Evolutionary conservation across 148 eudicot genomes (phyloP).

Genomic region (Camellia granthamiana): DNA sequence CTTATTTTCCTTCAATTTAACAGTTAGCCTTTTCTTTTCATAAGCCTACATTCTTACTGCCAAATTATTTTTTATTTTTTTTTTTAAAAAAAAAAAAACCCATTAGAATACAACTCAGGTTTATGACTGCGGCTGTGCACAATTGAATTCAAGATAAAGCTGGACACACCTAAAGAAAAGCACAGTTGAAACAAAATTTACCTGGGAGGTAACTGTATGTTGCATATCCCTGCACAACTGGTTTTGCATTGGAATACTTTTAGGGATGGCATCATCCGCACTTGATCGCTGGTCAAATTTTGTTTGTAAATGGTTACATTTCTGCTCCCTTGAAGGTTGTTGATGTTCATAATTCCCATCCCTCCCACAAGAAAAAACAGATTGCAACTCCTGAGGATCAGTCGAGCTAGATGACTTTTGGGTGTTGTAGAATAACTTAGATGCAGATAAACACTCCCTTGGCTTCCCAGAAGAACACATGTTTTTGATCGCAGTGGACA

Average conservation of each 20-base stretch:
- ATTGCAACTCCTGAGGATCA: slow-evolving; percentile 9
- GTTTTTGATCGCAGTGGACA: slow-evolving; percentile 9
- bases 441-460: slow-evolving; percentile 15
- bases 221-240: slow-evolving; percentile 14
- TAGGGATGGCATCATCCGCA: slow-evolving; percentile 7
- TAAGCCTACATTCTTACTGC: not conserved
- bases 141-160: not conserved
- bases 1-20: not conserved
- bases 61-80: not conserved
- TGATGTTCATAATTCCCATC: slow-evolving; percentile 12
- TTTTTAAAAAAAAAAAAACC: not conserved
- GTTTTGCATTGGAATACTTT: slow-evolving; percentile 1
- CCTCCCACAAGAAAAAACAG: slow-evolving; percentile 5
- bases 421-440: slow-evolving; percentile 17
- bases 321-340: slow-evolving; percentile 10
- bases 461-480: slow-evolving; percentile 16
- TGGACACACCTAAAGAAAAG: not conserved
- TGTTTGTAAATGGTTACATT: not conserved
- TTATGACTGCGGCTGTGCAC: not conserved
- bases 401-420: slow-evolving; percentile 16
- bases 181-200: slow-evolving; percentile 2
- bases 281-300: not conserved
- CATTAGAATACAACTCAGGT: not conserved
- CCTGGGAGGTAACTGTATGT: slow-evolving; percentile 18
- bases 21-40: not conserved